These are phyloP conservation scores for Zygoascus flipseniorum DNA, from an alignment of 805 yeast genomes.

Conservation along the genomic window DNA sequence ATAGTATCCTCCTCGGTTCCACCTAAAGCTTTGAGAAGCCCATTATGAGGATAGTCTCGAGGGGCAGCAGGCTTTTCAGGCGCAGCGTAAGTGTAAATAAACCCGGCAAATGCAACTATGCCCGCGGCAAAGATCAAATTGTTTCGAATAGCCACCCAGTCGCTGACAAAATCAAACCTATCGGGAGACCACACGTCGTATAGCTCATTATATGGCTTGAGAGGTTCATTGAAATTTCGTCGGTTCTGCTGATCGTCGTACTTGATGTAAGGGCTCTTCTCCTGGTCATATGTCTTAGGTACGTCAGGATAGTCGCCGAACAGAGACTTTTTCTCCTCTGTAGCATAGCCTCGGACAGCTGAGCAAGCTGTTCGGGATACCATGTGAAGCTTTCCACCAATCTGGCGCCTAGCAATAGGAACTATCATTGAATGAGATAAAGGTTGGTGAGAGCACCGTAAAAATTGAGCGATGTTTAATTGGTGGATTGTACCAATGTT, in stretches of 20 bases:
- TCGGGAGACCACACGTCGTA: slow-evolving; percentile 86
- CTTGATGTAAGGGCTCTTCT: slow-evolving; percentile 59
- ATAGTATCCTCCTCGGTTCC: slow-evolving; percentile 33
- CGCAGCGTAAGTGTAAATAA: slow-evolving; percentile 43
- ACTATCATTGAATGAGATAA: not conserved
- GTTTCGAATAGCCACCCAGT: slow-evolving; percentile 52
- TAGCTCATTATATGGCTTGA: slow-evolving; percentile 40
- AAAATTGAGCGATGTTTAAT: not conserved
- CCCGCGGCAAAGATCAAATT: slow-evolving; percentile 48
- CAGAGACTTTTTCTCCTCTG: slow-evolving; percentile 4
- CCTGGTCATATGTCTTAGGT: slow-evolving; percentile 51
- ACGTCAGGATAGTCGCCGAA: slow-evolving; percentile 52
- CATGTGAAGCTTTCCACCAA: not conserved
- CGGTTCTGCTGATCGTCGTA: slow-evolving; percentile 77
- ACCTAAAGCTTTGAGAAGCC: slow-evolving; percentile 70
- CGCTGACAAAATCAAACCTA: slow-evolving; percentile 50
- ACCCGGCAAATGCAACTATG: slow-evolving; percentile 33
- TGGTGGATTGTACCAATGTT: not conserved
- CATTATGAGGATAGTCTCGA: slow-evolving; percentile 65
- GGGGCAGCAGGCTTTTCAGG: slow-evolving; percentile 71
- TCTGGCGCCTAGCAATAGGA: not conserved
- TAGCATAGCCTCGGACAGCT: not conserved
- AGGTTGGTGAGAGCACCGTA: not conserved
- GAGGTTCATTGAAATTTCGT: slow-evolving; percentile 66
- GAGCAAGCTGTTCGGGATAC: not conserved